Percentiles rank a stretch among this genome's conserved stretches.
Conservation (phyloP, 2,329 filamentous ascomycete genomes). For the Rhinocladiella similis region DNA sequence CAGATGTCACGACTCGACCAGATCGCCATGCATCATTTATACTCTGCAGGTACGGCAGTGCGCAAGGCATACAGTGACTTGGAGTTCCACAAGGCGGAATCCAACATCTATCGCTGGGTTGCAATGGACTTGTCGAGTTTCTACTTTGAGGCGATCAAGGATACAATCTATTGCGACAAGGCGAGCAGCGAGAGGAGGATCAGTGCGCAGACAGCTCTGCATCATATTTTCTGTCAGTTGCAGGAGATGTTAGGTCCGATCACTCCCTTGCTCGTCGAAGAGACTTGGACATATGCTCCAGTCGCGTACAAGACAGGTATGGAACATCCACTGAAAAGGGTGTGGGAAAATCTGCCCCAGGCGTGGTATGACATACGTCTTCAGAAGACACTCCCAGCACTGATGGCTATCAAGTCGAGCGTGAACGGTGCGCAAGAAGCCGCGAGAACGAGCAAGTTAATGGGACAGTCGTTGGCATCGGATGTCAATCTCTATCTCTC, state of each 20-base stretch:
- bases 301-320: conserved; percentile 57
- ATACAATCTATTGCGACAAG: conserved; percentile 82
- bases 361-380: conserved; percentile 33
- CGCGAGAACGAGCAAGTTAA: conserved; percentile 67
- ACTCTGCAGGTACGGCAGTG: conserved; percentile 64
- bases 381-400: conserved; percentile 32
- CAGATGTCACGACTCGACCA: conserved; percentile 58
- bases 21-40: conserved; percentile 75
- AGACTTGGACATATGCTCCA: conserved; percentile 80
- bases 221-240: conserved; percentile 68
- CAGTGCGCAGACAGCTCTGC: conserved; percentile 58
- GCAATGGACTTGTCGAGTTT: conserved; percentile 83
- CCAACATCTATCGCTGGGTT: conserved; percentile 76
- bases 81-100: conserved; percentile 80
- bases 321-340: conserved; percentile 47
- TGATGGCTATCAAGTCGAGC: conserved; percentile 58
- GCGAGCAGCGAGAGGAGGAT: conserved; percentile 62
- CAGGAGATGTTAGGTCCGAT: conserved; percentile 78
- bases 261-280: conserved; percentile 80
- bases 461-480: conserved; percentile 81
- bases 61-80: conserved; percentile 66
- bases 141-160: conserved; percentile 91
- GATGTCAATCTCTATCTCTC: conserved; percentile 50
- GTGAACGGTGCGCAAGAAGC: conserved; percentile 73
- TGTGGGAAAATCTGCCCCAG: conserved; percentile 32